Evolutionary conservation across 768 basidiomycete genomes (phyloP).

Genomic region (Hebeloma cylindrosporum): DNA sequence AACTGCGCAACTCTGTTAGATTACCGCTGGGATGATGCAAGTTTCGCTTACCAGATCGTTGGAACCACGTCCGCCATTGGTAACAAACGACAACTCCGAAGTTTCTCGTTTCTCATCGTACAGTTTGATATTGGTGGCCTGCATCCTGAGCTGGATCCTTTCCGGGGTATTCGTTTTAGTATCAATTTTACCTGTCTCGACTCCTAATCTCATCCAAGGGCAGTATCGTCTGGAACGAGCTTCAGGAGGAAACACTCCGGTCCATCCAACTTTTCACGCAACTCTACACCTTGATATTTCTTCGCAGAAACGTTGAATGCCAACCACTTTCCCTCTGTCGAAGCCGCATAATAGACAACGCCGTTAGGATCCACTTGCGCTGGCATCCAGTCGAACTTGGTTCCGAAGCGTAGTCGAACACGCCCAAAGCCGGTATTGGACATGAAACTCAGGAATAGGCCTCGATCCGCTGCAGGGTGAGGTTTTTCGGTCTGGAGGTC

Average conservation of each 20-base stretch:
- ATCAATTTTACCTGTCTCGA: background rate
- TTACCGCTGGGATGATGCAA: too few relatives aligned
- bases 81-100: conserved; percentile 9
- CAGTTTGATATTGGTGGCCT: conserved; percentile 5
- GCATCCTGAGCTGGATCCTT: conserved; percentile 8
- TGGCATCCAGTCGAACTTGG: conserved; percentile 14
- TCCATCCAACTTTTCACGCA: conserved; percentile 4
- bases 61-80: too few relatives aligned
- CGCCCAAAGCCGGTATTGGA: conserved; percentile 9
- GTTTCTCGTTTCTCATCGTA: conserved; percentile 8
- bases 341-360: conserved; percentile 3
- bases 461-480: background rate
- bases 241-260: conserved; percentile 5
- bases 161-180: background rate
- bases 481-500: background rate
- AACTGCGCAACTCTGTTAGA: too few relatives aligned
- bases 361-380: conserved; percentile 6
- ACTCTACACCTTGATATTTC: conserved; percentile 4
- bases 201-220: background rate
- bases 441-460: conserved; percentile 14
- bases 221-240: background rate
- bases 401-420: conserved; percentile 11
- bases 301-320: conserved; percentile 3
- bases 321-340: conserved; percentile 6
- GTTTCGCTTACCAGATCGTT: too few relatives aligned